Percentiles rank a stretch among this genome's conserved stretches.
Evolutionary conservation across 2,329 filamentous ascomycete genomes (phyloP).

Genomic region (Arachnomyces sp.): DNA sequence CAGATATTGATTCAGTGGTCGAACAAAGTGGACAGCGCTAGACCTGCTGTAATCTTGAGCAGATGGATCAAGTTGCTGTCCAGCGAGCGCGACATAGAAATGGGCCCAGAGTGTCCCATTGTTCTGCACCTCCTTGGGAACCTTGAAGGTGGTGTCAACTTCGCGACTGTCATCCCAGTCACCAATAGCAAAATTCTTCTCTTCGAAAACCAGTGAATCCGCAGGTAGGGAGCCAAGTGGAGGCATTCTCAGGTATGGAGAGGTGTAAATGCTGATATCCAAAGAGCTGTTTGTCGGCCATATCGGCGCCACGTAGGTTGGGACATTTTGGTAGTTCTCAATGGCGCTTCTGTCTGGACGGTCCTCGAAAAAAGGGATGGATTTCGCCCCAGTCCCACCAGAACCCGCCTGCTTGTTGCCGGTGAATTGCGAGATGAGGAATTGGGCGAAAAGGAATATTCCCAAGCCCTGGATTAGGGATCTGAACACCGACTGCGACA

Average conservation of each 20-base stretch:
- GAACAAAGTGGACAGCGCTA: constrained; percentile 73
- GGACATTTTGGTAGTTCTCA: constrained; percentile 56
- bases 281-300: constrained; percentile 73
- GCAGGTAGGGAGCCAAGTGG: constrained; percentile 53
- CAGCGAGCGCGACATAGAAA: constrained; percentile 75
- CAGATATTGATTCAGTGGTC: constrained; percentile 81
- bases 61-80: constrained; percentile 66
- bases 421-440: constrained; percentile 49
- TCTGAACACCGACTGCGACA: constrained; percentile 32
- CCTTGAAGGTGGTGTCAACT: constrained; percentile 65
- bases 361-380: constrained; percentile 56
- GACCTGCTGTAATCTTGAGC: constrained; percentile 62
- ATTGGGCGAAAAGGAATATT: constrained; percentile 53
- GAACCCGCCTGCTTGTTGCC: constrained; percentile 28
- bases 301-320: constrained; percentile 70
- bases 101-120: constrained; percentile 94
- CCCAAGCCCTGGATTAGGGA: constrained; percentile 47
- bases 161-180: constrained; percentile 71
- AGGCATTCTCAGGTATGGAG: constrained; percentile 61
- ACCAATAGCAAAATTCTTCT: constrained; percentile 70
- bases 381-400: constrained; percentile 13
- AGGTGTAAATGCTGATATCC: constrained; percentile 79
- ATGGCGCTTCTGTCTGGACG: constrained; percentile 49
- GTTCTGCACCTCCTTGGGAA: constrained; percentile 73
- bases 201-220: constrained; percentile 65